A percentile compares a stretch with the other conserved stretches of the same genome.
Conservation (phyloP, 2,329 filamentous ascomycete genomes). For the Aspergillus sp. region DNA sequence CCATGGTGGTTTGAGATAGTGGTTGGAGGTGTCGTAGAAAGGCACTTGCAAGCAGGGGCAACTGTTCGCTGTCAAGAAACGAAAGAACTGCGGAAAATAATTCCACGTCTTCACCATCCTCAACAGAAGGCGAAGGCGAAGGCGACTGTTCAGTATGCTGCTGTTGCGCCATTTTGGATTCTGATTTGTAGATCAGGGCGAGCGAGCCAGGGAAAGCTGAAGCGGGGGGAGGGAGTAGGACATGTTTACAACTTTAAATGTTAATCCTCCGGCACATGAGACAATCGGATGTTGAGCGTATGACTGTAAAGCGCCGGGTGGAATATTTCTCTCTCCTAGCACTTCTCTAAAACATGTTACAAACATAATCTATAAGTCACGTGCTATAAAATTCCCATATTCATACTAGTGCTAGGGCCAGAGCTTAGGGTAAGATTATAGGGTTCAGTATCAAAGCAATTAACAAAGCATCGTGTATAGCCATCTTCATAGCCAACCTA, state of each 20-base stretch:
- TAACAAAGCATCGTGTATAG: neutral
- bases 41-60: slow-evolving; percentile 3
- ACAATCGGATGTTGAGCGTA: neutral
- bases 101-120: slow-evolving; percentile 2
- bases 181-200: too few relatives aligned
- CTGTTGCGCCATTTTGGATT: slow-evolving; percentile 1
- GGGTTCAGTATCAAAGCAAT: neutral
- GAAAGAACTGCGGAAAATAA: slow-evolving; percentile 3
- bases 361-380: neutral
- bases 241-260: neutral
- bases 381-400: neutral
- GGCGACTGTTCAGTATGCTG: slow-evolving; percentile 1
- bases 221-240: too few relatives aligned
- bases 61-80: slow-evolving; percentile 2
- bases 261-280: neutral
- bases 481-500: neutral
- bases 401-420: neutral
- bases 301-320: slow-evolving; percentile 8
- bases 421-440: neutral
- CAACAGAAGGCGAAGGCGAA: neutral
- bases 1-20: slow-evolving; percentile 2
- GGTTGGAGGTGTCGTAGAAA: slow-evolving; percentile 2
- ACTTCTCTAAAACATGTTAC: too few relatives aligned
- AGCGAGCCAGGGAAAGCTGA: too few relatives aligned
- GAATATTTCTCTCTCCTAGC: slow-evolving; percentile 10